Percentiles rank a stretch among this genome's conserved stretches.
Evolutionary conservation across 305 asterid species (phyloP).

Genomic region (Fraxinus dipetala): DNA sequence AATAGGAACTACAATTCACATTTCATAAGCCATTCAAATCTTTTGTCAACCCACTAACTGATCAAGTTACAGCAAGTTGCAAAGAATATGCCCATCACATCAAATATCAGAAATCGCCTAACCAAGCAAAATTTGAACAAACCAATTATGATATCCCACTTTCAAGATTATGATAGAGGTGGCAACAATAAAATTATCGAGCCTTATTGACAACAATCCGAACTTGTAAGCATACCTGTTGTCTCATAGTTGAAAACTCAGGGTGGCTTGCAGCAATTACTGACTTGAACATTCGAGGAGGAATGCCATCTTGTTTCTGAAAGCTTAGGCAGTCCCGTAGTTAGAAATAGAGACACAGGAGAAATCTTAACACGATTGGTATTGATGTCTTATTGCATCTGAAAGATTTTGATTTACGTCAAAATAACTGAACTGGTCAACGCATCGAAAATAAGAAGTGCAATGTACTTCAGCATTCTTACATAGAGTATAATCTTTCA

Average conservation of each 20-base stretch:
- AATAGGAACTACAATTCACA: not conserved
- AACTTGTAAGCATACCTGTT: constrained; percentile 58
- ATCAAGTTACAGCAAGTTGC: not conserved
- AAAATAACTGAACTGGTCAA: constrained; percentile 5
- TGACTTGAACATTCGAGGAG: constrained; percentile 97
- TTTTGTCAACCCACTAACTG: not conserved
- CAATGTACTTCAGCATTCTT: not conserved
- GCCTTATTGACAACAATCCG: constrained; percentile 18
- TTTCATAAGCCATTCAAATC: not conserved
- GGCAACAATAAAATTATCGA: not conserved
- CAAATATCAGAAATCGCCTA: not conserved
- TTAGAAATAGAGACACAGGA: constrained; percentile 15
- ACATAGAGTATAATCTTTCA: not conserved
- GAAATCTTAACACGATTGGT: constrained; percentile 12
- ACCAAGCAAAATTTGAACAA: not conserved
- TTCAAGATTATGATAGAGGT: not conserved
- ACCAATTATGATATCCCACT: not conserved
- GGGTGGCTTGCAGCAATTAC: constrained; percentile 96
- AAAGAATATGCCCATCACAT: constrained; percentile 2
- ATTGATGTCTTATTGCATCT: constrained; percentile 4
- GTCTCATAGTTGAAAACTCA: constrained; percentile 95
- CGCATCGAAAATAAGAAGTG: not conserved
- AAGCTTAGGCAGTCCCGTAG: constrained; percentile 28
- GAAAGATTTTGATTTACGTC: constrained; percentile 13
- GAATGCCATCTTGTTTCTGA: constrained; percentile 92